phyloP scores from a whole-genome alignment of 2,329 filamentous ascomycete genomes.

The Sarocladium brachiariae region DNA sequence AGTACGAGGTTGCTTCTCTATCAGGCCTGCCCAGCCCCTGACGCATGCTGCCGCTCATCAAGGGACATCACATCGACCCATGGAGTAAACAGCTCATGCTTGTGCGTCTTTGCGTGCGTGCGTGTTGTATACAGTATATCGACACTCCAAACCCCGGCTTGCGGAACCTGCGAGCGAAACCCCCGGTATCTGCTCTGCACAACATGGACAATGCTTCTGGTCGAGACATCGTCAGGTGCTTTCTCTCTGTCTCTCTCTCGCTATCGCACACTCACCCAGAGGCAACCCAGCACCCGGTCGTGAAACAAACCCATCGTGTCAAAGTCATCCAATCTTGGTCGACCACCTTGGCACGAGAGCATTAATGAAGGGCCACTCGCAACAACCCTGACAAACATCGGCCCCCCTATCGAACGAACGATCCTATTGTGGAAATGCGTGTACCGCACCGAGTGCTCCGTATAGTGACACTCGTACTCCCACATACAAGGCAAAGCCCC shows the following conservation, averaged over 20 bases:
- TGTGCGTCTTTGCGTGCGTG: too few species aligned
- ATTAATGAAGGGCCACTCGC: slow-evolving; percentile 1
- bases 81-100: too few species aligned
- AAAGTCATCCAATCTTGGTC: not conserved
- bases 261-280: too few species aligned
- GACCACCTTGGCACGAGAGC: not conserved
- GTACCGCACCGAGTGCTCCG: too few species aligned
- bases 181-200: not conserved
- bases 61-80: not conserved
- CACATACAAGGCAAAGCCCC: too few species aligned
- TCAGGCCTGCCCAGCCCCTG: not conserved
- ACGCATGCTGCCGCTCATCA: slow-evolving; percentile 3
- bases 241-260: too few species aligned
- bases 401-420: not conserved
- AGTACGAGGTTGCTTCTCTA: not conserved
- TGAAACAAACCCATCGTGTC: slow-evolving; percentile 1
- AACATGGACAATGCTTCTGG: not conserved
- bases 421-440: not conserved
- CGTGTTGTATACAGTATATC: too few species aligned
- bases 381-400: not conserved
- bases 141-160: too few species aligned
- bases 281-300: not conserved
- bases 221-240: too few species aligned
- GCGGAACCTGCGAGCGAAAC: not conserved
- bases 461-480: too few species aligned